Evolutionary conservation across 2,329 filamentous ascomycete genomes (phyloP), one percentile per base, ranked within the genome.

Genomic region (Lecanicillium sp.): DNA sequence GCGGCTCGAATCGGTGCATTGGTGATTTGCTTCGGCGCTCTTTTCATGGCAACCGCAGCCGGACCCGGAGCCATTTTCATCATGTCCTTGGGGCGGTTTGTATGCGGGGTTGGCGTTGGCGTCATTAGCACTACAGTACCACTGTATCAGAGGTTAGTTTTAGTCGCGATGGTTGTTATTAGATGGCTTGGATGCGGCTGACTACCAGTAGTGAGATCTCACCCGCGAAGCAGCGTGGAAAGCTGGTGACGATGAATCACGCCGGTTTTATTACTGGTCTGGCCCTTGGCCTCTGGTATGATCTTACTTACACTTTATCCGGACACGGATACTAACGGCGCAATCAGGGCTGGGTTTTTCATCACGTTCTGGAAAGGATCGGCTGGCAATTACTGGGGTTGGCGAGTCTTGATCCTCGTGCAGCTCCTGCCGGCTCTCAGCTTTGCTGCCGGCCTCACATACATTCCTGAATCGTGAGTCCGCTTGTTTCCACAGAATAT

Each of bases 191-290:
- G 11, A 4, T 10, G 7, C 19, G 18, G 18, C 17, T 34, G 17
- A 39, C 28, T 9, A 10, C 17, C 4, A 11, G 5, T 27, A 76
- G 72, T 48, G 74, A 78, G 50, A 64, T 78, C 15, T 62, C 73
- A 0, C 73, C 74, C 0, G 70, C 73, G 0, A 62, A 59, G 11
- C 60, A 74, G 41, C 62, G 74, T 7, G 74, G 75, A 3, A 65
- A 64, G 43, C 73, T 72, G 42, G 73, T 79, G 2, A 72, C 77
- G 9, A 63, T 78, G 54, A 78, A 78, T 47, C 74, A 79, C 37
- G 64, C 77, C 32, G 74, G 75, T 3, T 70, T 79, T 42, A 67
- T 78, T 17, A 62, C 64, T 3, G 74, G 74, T 3, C 53, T 77
- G 6, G 71, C 72, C 1, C 49, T 51, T 5, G 74, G 73, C 0